Evolutionary conservation across 805 yeast species (phyloP).

Genomic region (Candida awuae): DNA sequence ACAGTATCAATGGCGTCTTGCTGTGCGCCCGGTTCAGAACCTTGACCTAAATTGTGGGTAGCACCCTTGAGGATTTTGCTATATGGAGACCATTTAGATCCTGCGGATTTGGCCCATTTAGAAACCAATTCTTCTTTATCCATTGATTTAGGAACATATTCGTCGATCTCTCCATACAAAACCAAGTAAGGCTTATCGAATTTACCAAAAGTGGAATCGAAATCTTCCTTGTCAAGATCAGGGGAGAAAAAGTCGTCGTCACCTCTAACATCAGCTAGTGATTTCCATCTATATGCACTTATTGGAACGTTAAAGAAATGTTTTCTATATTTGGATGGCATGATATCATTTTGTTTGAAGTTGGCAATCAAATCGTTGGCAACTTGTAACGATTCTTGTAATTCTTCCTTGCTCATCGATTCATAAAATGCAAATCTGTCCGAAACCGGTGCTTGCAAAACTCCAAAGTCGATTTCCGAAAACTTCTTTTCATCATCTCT

Average conservation of each 20-base stretch:
- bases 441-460: constrained; percentile 71
- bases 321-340: constrained; percentile 44
- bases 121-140: constrained; percentile 41
- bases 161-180: constrained; percentile 54
- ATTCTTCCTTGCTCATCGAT: constrained; percentile 11
- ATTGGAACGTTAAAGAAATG: constrained; percentile 48
- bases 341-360: constrained; percentile 40
- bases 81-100: constrained; percentile 42
- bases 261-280: constrained; percentile 49
- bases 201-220: constrained; percentile 45
- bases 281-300: constrained; percentile 64
- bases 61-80: constrained; percentile 54
- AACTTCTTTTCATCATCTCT: constrained; percentile 3
- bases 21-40: constrained; percentile 24
- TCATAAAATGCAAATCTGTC: constrained; percentile 43
- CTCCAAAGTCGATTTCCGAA: constrained; percentile 42
- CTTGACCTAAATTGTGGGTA: constrained; percentile 43
- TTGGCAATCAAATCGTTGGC: constrained; percentile 34
- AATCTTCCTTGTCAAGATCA: constrained; percentile 43
- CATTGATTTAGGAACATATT: constrained; percentile 47
- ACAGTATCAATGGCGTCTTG: constrained; percentile 12
- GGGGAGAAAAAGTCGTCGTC: constrained; percentile 69
- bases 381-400: constrained; percentile 18
- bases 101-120: constrained; percentile 41
- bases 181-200: constrained; percentile 43